Conservation (phyloP, 352 stramenopile genomes). For the Thalassiosira mediterranea region DNA sequence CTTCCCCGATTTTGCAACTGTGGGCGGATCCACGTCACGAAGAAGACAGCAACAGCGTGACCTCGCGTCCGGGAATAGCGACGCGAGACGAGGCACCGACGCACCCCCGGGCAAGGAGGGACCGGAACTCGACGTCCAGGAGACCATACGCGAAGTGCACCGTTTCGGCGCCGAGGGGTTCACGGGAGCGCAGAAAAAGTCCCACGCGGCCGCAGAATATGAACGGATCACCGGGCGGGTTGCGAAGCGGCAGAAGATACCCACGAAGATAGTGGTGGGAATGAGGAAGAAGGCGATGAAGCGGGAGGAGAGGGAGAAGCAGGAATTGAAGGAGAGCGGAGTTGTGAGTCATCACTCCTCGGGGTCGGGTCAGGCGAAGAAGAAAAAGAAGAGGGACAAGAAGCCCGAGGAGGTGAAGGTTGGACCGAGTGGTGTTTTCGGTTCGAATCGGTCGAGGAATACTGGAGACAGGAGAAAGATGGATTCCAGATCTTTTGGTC, state of each 20-base stretch:
- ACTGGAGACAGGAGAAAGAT: conserved; percentile 50
- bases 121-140: conserved; percentile 64
- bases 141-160: conserved; percentile 74
- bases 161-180: conserved; percentile 73
- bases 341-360: conserved; percentile 62
- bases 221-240: conserved; percentile 71
- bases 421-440: conserved; percentile 36
- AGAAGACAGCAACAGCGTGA: conserved; percentile 7
- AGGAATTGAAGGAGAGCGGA: conserved; percentile 73
- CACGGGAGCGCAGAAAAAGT: conserved; percentile 62
- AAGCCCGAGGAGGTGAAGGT: conserved; percentile 19
- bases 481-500: conserved; percentile 54
- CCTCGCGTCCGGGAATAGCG: background rate
- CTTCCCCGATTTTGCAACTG: conserved; percentile 63
- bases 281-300: conserved; percentile 71
- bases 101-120: background rate
- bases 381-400: conserved; percentile 44
- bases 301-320: conserved; percentile 47
- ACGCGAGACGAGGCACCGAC: background rate
- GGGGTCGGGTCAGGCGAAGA: conserved; percentile 4
- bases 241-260: conserved; percentile 70
- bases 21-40: conserved; percentile 43
- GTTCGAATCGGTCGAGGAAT: conserved; percentile 43
- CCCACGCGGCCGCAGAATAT: conserved; percentile 73
- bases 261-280: conserved; percentile 67